Base-by-base conservation (phyloP, 2,329 filamentous ascomycete genomes). In the Colletotrichum sp. region DNA sequence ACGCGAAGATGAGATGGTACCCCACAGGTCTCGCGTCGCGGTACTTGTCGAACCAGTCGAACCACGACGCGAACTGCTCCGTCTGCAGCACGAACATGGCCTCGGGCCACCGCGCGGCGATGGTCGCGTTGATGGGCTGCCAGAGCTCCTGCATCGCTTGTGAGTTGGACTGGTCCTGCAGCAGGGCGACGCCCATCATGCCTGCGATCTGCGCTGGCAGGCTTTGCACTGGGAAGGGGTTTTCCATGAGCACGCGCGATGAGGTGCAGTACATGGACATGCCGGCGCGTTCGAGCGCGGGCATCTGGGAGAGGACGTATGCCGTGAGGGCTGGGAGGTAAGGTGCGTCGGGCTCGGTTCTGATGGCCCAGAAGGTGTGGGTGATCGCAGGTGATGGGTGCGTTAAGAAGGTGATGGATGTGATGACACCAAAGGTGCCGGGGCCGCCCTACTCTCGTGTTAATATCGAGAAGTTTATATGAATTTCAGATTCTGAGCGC, bases 391-490 rank as follows among this genome's bases (percentile, higher is more conserved):
- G 84, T 3, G 86, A 87, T 0, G 87, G 86, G 78, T 90, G 85
- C 0, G 90, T 88, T 76, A 89, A 88, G 16, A 90, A 81, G 0
- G 91, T 93, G 44, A 93, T 84, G 0, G 90, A 91, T 2, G 88
- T 88, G 26, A 93, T 86, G 3, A 93, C 86, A 0, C 90, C 92
- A 79, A 92, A 94, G 0, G 90, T 93, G 24, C 89, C 89, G 3
- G 90, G 91, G 5, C 91, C 91, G 8, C 90, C 90, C 88, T 89
- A 52, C 1, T 13, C 59, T 15, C 59, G n/a, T 1, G 59, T 62
- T 62, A n/a, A 8, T 2, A 13, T n/a, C 24, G 6, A 3, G 5
- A 44, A 44, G 9, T 49, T 49, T 3, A 9, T 39, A 4, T 39
- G 5, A 9, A 44, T 44, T 1, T 44, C 39, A 18, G 8, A 44